Evolutionary conservation across 208 protist species (phyloP), one percentile per base, ranked within the genome.

Genomic region (Trypanosoma congolense): DNA sequence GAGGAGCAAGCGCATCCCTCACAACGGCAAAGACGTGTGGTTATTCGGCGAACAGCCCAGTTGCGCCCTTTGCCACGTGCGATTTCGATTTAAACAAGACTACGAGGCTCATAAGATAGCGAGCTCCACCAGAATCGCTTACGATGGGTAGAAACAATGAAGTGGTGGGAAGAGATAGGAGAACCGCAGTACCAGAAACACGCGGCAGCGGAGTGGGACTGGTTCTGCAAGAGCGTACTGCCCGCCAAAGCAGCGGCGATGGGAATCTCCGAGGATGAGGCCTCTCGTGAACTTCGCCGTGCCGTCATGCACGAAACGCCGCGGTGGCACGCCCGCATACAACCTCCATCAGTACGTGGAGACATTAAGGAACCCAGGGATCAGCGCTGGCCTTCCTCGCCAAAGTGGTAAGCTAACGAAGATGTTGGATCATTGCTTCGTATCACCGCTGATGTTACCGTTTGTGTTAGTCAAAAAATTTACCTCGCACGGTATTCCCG

Each of bases 31-130:
- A 43, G 87, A 94, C 49, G 67, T 88, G 0, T 91, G 75, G 73
- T 55, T 75, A 31, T 94, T 90, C 56, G 87, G 83, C 30, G 87
- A 94, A 19, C 83, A 91, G 63, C 87, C 87, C 4, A 91, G 83
- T 60, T 94, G 87, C 56, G 80, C 83, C 12, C 70, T 94, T 8
- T 94, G 87, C 57, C 83, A 88, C 56, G 83, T 94, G 28, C 83
- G 87, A 12, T 94, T 94, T 42, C 75, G 87, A 52, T 94, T 84
- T 70, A 94, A 91, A 61, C 87, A 94, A 62, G 87, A 94, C 66
- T 94, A 91, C 58, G 81, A 94, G 61, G 69, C 81, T 0, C 87
- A 94, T 71, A 94, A 94, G 68, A 94, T 21, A 91, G 81, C 64
- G 87, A 90, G 52, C 67, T 94, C 22, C 87, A 94, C 41, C 65